phyloP scores from a whole-genome alignment of 257 asterid genomes.

The Solanum lycopersicoides region DNA sequence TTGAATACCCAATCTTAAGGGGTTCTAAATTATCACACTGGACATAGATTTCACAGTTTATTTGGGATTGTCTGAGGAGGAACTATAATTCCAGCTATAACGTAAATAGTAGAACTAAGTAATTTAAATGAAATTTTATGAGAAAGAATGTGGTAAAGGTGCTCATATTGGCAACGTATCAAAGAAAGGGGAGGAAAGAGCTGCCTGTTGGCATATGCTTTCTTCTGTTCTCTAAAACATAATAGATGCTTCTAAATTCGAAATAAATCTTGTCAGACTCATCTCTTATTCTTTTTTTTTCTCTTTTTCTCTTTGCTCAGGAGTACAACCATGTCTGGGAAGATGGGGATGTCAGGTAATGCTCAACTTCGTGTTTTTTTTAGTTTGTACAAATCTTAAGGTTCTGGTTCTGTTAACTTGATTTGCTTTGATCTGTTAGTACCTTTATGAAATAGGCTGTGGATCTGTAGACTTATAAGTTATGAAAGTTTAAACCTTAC shows the following conservation, averaged over 20 bases:
- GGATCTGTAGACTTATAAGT: neutral
- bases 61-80: neutral
- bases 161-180: neutral
- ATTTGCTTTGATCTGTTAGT: neutral
- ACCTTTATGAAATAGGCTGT: neutral
- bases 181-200: neutral
- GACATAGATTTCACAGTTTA: neutral
- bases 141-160: neutral
- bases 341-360: constrained; percentile 92
- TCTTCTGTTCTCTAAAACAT: neutral
- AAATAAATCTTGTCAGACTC: neutral
- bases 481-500: neutral
- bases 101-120: neutral
- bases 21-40: neutral
- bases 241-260: neutral
- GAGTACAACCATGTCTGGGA: constrained; percentile 92
- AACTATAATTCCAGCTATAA: neutral
- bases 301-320: constrained; percentile 26
- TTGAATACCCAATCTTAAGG: neutral
- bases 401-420: neutral
- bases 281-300: neutral
- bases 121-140: neutral
- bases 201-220: neutral
- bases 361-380: constrained; percentile 1
- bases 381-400: neutral